phyloP scores from a whole-genome alignment of 1,284 basidiomycete genomes.

The Puccinia triticina region DNA sequence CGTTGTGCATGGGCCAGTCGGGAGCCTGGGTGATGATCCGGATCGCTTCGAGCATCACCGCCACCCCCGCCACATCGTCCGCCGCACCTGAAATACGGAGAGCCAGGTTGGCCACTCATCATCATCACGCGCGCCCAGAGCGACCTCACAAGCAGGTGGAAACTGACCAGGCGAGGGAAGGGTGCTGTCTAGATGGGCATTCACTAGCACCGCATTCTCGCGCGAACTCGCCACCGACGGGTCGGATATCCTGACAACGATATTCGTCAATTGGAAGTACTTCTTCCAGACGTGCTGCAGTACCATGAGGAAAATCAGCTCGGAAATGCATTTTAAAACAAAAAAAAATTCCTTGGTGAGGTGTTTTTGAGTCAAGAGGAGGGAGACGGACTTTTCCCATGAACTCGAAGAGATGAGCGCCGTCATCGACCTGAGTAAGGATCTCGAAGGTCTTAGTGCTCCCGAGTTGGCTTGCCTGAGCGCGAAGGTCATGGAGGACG shows the following conservation, averaged over 20 bases:
- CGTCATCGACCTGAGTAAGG: slow-evolving; percentile 81
- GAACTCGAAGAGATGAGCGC: slow-evolving; percentile 73
- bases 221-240: slow-evolving; percentile 71
- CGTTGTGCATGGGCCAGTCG: slow-evolving; percentile 73
- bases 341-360: too few species aligned
- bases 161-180: slow-evolving; percentile 63
- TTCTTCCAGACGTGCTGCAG: slow-evolving; percentile 80
- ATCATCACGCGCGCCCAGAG: not conserved
- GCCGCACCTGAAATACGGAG: slow-evolving; percentile 79
- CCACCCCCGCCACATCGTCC: slow-evolving; percentile 68
- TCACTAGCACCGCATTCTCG: slow-evolving; percentile 80
- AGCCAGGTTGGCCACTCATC: slow-evolving; percentile 39
- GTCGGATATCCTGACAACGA: slow-evolving; percentile 83
- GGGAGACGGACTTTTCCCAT: slow-evolving; percentile 56
- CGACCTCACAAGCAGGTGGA: not conserved
- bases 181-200: slow-evolving; percentile 80
- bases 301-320: slow-evolving; percentile 50
- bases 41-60: slow-evolving; percentile 87
- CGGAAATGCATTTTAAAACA: too few species aligned
- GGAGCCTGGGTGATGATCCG: slow-evolving; percentile 76
- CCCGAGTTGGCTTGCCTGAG: slow-evolving; percentile 63
- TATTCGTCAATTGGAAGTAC: slow-evolving; percentile 83
- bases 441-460: slow-evolving; percentile 74
- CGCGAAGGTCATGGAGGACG: slow-evolving; percentile 68
- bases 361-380: slow-evolving; percentile 55